Evolutionary conservation across 2,329 filamentous ascomycete genomes (phyloP), one percentile per base, ranked within the genome.

Genomic region (Spiromastix sp.): DNA sequence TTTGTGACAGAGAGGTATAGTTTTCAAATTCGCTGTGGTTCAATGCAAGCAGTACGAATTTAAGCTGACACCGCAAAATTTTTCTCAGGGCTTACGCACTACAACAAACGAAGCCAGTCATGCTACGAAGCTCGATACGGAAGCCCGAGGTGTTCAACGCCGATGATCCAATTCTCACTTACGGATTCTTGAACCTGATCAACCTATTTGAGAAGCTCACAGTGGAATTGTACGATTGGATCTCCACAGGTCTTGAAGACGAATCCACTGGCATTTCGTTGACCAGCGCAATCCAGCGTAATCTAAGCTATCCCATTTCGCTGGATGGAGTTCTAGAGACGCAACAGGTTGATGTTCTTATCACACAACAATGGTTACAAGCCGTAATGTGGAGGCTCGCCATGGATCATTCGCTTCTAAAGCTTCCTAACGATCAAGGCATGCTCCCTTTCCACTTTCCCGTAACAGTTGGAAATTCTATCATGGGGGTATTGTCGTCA

Each of bases 381-480:
- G 70, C 78, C 0, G 79, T 82, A 60, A 74, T 82, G 34, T 84
- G 79, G 79, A 79, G 81, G 47, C 67, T 79, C 2, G 79, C 77
- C 4, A 79, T 81, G 39, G 77, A 78, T 46, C 72, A 74, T 24
- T 68, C 75, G 11, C 64, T 81, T 13, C 78, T 74, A 20, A 74
- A 71, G 20, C 67, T 67, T 2, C 66, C 75, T 0, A 56, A 64
- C 2, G 48, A 55, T 5, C 32, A 27, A 28, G 71, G 81, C 38
- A 67, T 68, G 34, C 66, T 79, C 41, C 71, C 75, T 0, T 81
- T 79, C 44, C 70, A 75, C 37, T 79, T 79, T 36, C 73, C 78
- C 1, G 66, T 79, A 8, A 65, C 77, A 36, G 70, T 82, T 40
- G 69, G 77, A 0, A 69, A 74, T 34, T 77, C 83, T 36, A 51